phyloP scores from a whole-genome alignment of 140 eudicot species.

The Ambrosia hybrid region DNA sequence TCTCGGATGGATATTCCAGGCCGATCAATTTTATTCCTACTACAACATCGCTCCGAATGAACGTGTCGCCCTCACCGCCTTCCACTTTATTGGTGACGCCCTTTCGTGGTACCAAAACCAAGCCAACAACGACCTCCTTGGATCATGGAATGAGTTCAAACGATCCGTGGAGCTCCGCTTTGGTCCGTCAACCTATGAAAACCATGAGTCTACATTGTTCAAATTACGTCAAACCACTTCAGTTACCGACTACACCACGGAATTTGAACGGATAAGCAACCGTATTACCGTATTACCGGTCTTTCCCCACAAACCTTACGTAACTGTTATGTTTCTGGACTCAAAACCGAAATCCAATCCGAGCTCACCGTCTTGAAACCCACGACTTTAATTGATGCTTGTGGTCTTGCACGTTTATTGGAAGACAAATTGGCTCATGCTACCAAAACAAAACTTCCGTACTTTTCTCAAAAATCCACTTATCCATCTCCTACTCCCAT shows the following conservation, averaged over 20 bases:
- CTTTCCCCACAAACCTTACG: neutral
- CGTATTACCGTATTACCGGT: neutral
- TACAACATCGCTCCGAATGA: too few species aligned
- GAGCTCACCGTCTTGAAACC: neutral
- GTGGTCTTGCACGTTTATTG: neutral
- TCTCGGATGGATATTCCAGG: too few species aligned
- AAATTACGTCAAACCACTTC: neutral
- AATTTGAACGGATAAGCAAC: neutral
- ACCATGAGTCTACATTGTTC: neutral
- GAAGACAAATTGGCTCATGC: neutral
- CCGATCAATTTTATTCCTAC: too few species aligned
- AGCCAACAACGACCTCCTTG: neutral
- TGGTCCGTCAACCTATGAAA: neutral
- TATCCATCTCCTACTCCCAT: too few species aligned
- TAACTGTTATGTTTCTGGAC: neutral
- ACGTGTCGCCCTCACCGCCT: neutral
- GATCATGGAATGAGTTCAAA: neutral
- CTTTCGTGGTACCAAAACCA: too few species aligned
- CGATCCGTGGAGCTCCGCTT: neutral
- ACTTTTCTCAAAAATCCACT: too few species aligned
- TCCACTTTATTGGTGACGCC: too few species aligned
- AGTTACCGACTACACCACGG: neutral
- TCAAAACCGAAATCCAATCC: neutral
- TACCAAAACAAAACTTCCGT: neutral
- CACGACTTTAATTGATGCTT: neutral